phyloP scores from a whole-genome alignment of 2,329 filamentous ascomycete genomes.

The Diaporthe sp. region DNA sequence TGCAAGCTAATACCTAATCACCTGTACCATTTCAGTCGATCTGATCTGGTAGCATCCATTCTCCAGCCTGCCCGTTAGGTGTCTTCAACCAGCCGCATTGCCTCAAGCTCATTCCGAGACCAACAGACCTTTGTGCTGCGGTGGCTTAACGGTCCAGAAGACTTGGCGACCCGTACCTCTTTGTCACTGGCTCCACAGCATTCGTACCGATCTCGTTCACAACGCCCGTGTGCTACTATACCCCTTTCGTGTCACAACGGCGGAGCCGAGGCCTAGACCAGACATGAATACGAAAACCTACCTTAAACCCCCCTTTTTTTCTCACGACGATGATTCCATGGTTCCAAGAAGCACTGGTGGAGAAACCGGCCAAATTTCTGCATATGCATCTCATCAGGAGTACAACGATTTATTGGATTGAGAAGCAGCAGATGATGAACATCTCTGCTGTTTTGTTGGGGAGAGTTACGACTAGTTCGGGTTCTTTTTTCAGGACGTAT shows the following conservation, averaged over 20 bases:
- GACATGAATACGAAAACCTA: background rate
- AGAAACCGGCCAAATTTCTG: background rate
- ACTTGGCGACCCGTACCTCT: constrained; percentile 18
- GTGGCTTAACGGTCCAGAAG: constrained; percentile 8
- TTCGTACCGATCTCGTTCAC: constrained; percentile 11
- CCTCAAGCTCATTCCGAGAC: background rate
- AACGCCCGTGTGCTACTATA: constrained; percentile 27
- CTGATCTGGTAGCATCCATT: constrained; percentile 4
- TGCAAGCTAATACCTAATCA: constrained; percentile 26
- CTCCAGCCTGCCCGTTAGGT: background rate
- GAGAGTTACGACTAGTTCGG: background rate
- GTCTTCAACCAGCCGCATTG: background rate
- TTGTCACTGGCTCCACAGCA: constrained; percentile 22
- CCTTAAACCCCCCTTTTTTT: background rate
- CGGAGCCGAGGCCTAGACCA: background rate
- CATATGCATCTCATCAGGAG: constrained; percentile 32
- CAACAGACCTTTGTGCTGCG: background rate
- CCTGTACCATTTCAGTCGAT: background rate
- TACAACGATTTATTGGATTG: constrained; percentile 21
- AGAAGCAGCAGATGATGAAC: background rate
- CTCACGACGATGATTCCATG: background rate
- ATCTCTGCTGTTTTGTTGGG: background rate
- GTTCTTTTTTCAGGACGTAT: background rate
- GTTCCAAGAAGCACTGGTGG: background rate
- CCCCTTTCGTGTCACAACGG: constrained; percentile 6